phyloP scores from a whole-genome alignment of 352 stramenopile species.

The Sclerospora graminicola region DNA sequence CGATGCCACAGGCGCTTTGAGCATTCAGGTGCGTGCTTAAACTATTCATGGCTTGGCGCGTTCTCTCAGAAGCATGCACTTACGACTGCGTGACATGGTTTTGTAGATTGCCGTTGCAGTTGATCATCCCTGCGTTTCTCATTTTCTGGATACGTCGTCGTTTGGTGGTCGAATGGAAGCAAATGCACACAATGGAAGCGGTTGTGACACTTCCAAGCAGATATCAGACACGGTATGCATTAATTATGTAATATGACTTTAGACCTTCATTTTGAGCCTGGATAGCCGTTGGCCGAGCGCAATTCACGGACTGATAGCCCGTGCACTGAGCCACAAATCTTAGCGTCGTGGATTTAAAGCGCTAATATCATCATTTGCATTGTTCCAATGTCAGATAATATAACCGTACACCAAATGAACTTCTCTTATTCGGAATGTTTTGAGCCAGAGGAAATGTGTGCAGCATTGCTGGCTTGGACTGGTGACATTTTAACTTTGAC shows the following conservation, averaged over 20 bases:
- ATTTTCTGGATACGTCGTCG: conserved; percentile 60
- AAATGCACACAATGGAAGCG: conserved; percentile 24
- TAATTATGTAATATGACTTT: conserved; percentile 1
- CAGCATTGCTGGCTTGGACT: too few species aligned
- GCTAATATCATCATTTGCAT: too few species aligned
- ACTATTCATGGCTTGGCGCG: conserved; percentile 10
- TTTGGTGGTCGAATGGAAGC: conserved; percentile 30
- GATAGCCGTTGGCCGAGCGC: background rate
- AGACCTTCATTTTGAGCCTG: background rate
- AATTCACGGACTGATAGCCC: too few species aligned
- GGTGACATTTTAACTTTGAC: too few species aligned
- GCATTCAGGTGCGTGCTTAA: conserved; percentile 54
- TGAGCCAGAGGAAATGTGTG: too few species aligned
- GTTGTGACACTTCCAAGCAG: conserved; percentile 22
- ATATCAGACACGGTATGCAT: conserved; percentile 44
- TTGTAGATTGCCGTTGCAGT: conserved; percentile 31
- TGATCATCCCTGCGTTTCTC: conserved; percentile 70
- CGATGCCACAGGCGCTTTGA: conserved; percentile 74
- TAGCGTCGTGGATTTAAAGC: too few species aligned
- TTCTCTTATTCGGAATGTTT: too few species aligned
- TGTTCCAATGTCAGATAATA: too few species aligned
- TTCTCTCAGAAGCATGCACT: conserved; percentile 19
- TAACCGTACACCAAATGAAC: too few species aligned
- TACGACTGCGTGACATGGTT: conserved; percentile 22
- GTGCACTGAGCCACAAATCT: too few species aligned